phyloP scores from a whole-genome alignment of 805 yeast genomes.

The Schwanniomyces vanrijiae region DNA sequence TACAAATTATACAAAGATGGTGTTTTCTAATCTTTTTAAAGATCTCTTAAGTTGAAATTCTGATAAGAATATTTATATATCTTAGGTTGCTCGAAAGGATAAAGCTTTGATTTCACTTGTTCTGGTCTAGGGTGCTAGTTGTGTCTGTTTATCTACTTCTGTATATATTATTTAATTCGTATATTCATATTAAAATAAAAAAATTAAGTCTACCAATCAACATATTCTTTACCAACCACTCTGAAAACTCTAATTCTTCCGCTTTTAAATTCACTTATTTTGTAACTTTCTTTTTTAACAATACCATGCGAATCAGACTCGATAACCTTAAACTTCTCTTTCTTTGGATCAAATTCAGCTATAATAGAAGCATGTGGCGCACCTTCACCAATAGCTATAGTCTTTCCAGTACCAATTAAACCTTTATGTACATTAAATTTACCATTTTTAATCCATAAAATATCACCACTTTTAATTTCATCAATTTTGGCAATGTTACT shows the following conservation, averaged over 20 bases:
- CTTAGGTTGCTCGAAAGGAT: constrained; percentile 1
- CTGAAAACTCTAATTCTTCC: constrained; percentile 84
- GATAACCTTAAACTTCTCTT: constrained; percentile 68
- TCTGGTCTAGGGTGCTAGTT: constrained; percentile 5
- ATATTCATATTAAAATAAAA: background rate
- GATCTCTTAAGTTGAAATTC: background rate
- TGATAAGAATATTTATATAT: background rate
- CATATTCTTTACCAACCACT: constrained; percentile 66
- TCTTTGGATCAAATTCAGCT: constrained; percentile 69
- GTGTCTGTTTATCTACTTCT: background rate
- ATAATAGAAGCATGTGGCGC: constrained; percentile 54
- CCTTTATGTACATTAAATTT: constrained; percentile 71
- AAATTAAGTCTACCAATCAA: constrained; percentile 57
- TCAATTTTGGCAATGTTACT: constrained; percentile 49
- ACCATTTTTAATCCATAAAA: constrained; percentile 73
- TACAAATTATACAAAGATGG: background rate
- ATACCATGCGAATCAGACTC: constrained; percentile 53
- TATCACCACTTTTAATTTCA: constrained; percentile 80
- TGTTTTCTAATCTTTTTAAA: background rate
- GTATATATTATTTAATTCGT: background rate
- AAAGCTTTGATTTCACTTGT: constrained; percentile 4
- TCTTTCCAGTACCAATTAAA: constrained; percentile 25
- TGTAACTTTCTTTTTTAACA: constrained; percentile 61
- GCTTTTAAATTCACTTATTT: constrained; percentile 67
- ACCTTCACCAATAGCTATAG: constrained; percentile 54